These are phyloP conservation scores for Piloderma croceum DNA, from an alignment of 768 basidiomycete genomes.

Conservation along the genomic window DNA sequence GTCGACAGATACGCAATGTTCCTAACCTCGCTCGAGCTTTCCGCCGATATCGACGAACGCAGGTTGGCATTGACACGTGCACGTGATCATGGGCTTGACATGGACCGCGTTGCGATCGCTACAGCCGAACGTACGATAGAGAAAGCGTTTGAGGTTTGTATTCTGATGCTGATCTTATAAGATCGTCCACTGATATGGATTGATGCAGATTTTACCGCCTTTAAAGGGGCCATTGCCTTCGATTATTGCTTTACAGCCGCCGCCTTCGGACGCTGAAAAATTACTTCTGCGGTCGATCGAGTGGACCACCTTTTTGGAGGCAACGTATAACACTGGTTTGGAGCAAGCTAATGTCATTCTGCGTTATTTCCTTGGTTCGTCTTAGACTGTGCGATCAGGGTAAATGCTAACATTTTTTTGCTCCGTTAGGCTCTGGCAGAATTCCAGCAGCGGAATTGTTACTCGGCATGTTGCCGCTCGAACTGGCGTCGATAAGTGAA, in stretches of 20 bases:
- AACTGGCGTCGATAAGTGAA: conserved; percentile 55
- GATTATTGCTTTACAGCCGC: conserved; percentile 49
- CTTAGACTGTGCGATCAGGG: background rate
- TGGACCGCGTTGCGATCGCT: conserved; percentile 70
- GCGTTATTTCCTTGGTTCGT: conserved; percentile 83
- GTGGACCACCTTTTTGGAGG: conserved; percentile 79
- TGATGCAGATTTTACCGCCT: conserved; percentile 43
- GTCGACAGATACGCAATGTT: conserved; percentile 90
- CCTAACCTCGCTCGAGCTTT: conserved; percentile 70
- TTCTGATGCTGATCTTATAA: conserved; percentile 4
- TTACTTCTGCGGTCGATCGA: conserved; percentile 83
- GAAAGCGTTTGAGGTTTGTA: conserved; percentile 55
- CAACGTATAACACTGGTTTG: conserved; percentile 73
- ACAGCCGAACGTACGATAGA: conserved; percentile 77
- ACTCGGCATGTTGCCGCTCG: conserved; percentile 54
- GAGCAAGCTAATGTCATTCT: conserved; percentile 85
- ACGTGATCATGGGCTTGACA: conserved; percentile 78
- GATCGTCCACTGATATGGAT: conserved; percentile 4
- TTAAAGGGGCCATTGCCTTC: conserved; percentile 56
- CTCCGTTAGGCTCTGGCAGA: conserved; percentile 58
- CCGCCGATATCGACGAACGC: conserved; percentile 59
- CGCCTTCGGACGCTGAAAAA: conserved; percentile 52
- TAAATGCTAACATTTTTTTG: background rate
- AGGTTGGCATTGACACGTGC: conserved; percentile 67
- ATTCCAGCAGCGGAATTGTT: conserved; percentile 60